Base-by-base conservation (phyloP, 345 rosid species). In the Hypericum perforatum region DNA sequence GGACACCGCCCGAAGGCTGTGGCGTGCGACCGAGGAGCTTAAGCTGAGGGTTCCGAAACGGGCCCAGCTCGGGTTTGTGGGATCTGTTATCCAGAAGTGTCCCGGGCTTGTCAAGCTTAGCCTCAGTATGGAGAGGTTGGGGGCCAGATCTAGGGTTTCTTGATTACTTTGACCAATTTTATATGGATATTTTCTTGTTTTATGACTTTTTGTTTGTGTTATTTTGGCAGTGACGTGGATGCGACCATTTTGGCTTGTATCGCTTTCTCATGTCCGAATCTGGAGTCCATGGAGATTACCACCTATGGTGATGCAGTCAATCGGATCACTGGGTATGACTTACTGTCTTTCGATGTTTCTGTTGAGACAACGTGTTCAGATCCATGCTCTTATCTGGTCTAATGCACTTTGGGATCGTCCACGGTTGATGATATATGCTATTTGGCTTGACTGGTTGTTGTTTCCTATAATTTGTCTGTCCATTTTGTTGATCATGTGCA, bases 171-270 rank as follows among this genome's bases (percentile, higher is more conserved):
- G 32, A 22, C 32, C 32, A 22, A 22, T 22, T 22, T 4, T 22
- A 4, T 4, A 4, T 22, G 32, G 32, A n/a, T n/a, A n/a, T 22
- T 22, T 22, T 22, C 32, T 22, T 22, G 2, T 22, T 22, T 22
- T 22, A 1, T 22, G 32, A 22, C 32, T 8, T 43, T 49, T 39
- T 37, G 7, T 22, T 52, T 3, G 8, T 11, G 45, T 11, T 5
- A 16, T 57, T 39, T 65, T 59, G 70, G 78, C 86, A 94, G 95
- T 67, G 97, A 89, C 63, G 68, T 86, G 32, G 97, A 94, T 54
- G 82, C 97, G 12, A 86, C 97, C 0, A 80, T 82, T 82, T 59
- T 94, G 52, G 97, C 99, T 3, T 94, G 95, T 68, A 80, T 94
- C 74, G 97, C 95, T 0, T 94, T 94, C 61, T 89, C 99, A 36